Conservation (phyloP, 176 grass and related monocot genomes). For the Olyra latifolia region DNA sequence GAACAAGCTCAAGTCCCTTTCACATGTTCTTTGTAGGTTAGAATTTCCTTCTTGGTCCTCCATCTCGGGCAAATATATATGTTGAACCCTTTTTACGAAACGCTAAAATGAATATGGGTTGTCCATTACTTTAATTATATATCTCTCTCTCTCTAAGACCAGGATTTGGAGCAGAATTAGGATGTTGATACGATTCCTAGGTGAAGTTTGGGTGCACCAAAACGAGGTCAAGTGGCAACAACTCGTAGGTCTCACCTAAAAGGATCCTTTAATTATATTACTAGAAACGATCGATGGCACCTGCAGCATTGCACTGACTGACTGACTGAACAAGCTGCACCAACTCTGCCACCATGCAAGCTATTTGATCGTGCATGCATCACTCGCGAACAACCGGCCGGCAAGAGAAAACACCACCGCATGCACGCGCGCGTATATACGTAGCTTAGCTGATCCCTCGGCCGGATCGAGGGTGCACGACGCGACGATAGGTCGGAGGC, state of each 20-base stretch:
- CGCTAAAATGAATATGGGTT: too few species aligned
- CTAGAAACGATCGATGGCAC: conserved; percentile 39
- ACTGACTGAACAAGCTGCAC: not conserved
- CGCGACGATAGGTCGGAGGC: not conserved
- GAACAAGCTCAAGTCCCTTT: not conserved
- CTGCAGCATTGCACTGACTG: conserved; percentile 14
- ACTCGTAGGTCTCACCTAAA: conserved; percentile 76
- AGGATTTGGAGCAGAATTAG: not conserved
- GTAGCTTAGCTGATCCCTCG: not conserved
- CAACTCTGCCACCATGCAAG: not conserved
- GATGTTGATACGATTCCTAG: not conserved
- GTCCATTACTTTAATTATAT: too few species aligned
- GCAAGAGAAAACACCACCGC: not conserved
- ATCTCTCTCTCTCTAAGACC: too few species aligned
- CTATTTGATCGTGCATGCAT: conserved; percentile 29
- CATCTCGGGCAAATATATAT: not conserved
- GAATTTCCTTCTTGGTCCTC: not conserved
- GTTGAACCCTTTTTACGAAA: too few species aligned
- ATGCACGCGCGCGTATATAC: not conserved
- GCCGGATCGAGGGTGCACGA: not conserved
- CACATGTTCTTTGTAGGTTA: not conserved
- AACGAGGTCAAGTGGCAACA: conserved; percentile 46
- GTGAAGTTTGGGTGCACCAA: conserved; percentile 53
- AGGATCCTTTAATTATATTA: conserved; percentile 47
- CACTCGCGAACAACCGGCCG: not conserved